phyloP scores from a whole-genome alignment of 768 basidiomycete genomes.

The Lactarius sp. region DNA sequence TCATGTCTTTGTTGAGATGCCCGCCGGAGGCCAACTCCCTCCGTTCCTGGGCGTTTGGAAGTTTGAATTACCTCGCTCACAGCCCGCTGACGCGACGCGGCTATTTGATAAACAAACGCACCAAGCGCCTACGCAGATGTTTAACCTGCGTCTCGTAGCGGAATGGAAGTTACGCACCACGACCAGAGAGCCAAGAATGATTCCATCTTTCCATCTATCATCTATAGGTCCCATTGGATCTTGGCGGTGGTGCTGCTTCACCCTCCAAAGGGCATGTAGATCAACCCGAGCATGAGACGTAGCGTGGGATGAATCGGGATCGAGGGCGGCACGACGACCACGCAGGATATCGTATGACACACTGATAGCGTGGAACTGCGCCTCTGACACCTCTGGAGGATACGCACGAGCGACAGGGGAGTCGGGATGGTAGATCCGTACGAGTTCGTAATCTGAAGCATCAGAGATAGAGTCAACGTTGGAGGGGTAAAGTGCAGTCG shows the following conservation, averaged over 20 bases:
- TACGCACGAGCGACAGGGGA: conserved; percentile 42
- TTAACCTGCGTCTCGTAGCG: neutral
- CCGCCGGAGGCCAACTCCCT: neutral
- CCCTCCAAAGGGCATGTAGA: conserved; percentile 39
- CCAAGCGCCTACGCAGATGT: conserved; percentile 6
- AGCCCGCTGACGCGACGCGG: neutral
- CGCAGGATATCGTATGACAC: conserved; percentile 62
- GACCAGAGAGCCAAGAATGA: conserved; percentile 52
- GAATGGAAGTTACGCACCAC: conserved; percentile 37
- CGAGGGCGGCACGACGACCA: conserved; percentile 37
- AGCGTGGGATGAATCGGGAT: conserved; percentile 27
- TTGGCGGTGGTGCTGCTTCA: conserved; percentile 32
- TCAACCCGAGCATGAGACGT: conserved; percentile 21
- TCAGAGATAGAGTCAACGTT: neutral
- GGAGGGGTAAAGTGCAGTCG: conserved; percentile 16
- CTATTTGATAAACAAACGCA: conserved; percentile 16
- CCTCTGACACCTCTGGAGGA: conserved; percentile 49
- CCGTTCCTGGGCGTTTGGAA: neutral
- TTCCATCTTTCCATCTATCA: conserved; percentile 62
- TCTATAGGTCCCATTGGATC: conserved; percentile 50
- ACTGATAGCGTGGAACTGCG: conserved; percentile 64
- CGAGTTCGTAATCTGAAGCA: conserved; percentile 69
- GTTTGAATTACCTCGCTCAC: neutral
- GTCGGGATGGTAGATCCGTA: conserved; percentile 75
- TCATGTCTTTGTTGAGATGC: conserved; percentile 7